A percentile compares a stretch with the other conserved stretches of the same genome.
Conservation (phyloP, 2,329 filamentous ascomycete species). For the Bipolaris oryzae region DNA sequence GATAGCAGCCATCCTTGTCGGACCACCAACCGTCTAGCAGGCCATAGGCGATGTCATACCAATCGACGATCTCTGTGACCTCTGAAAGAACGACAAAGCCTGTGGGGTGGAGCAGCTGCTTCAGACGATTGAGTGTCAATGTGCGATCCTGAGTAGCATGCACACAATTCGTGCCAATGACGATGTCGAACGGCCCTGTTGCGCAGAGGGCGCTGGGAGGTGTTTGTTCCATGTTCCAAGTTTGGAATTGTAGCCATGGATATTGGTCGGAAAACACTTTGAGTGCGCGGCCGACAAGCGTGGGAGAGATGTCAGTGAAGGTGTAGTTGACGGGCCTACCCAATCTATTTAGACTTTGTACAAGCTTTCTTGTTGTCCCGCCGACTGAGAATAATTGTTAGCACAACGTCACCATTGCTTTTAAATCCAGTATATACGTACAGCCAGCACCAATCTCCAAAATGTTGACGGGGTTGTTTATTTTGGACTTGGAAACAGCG, state of each 20-base stretch:
- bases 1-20: constrained; percentile 10
- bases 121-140: constrained; percentile 5
- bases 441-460: constrained; percentile 1
- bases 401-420: neutral
- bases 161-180: constrained; percentile 27
- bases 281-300: constrained; percentile 38
- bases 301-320: constrained; percentile 49
- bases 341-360: neutral
- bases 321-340: constrained; percentile 41
- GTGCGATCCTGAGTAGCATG: constrained; percentile 23
- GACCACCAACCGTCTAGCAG: constrained; percentile 33
- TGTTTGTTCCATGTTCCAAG: constrained; percentile 33
- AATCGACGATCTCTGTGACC: constrained; percentile 17
- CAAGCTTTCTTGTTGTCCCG: constrained; percentile 2
- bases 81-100: constrained; percentile 24
- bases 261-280: constrained; percentile 36
- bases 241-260: constrained; percentile 38
- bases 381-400: neutral
- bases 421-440: neutral
- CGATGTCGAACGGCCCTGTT: constrained; percentile 10
- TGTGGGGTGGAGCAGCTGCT: constrained; percentile 3
- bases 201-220: neutral
- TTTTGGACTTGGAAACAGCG: neutral
- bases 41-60: constrained; percentile 27
- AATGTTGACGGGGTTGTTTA: neutral